These are phyloP conservation scores for Beauveria caledonica DNA, from an alignment of 2,329 filamentous ascomycete genomes.

Conservation along the genomic window DNA sequence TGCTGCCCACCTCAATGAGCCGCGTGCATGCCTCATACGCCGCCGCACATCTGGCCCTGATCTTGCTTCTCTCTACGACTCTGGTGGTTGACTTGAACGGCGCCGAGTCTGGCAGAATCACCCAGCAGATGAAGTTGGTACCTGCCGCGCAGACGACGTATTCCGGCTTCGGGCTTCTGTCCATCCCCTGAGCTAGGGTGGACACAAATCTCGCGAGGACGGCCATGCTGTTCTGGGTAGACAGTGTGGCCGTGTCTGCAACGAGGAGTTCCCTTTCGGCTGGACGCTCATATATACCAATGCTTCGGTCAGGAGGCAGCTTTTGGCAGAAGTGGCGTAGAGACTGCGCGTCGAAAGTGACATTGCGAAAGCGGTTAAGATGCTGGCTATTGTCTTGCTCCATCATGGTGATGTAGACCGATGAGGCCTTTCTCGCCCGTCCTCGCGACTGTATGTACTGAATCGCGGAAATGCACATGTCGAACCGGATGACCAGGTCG, in stretches of 20 bases:
- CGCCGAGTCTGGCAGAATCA: constrained; percentile 67
- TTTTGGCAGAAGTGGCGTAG: constrained; percentile 70
- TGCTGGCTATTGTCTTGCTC: constrained; percentile 63
- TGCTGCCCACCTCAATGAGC: constrained; percentile 55
- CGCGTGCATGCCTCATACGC: constrained; percentile 75
- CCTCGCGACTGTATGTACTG: constrained; percentile 92
- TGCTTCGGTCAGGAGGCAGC: constrained; percentile 64
- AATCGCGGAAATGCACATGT: constrained; percentile 82
- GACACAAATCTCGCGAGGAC: constrained; percentile 67
- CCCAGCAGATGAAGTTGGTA: constrained; percentile 63
- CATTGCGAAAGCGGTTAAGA: constrained; percentile 45
- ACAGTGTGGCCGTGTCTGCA: constrained; percentile 64
- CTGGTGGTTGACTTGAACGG: constrained; percentile 63
- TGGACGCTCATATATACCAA: constrained; percentile 20
- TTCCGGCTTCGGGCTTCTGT: constrained; percentile 33
- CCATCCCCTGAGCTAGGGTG: constrained; percentile 38
- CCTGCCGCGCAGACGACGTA: constrained; percentile 54
- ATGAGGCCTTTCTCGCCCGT: constrained; percentile 68
- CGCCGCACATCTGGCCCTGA: constrained; percentile 76
- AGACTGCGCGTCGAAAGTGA: constrained; percentile 48
- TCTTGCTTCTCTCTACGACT: constrained; percentile 56
- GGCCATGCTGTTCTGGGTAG: constrained; percentile 63
- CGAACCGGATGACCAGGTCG: constrained; percentile 65
- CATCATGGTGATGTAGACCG: constrained; percentile 77
- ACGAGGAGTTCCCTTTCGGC: constrained; percentile 50